Evolutionary conservation across 345 rosid genomes (phyloP).

Genomic region (Dovyalis caffra): DNA sequence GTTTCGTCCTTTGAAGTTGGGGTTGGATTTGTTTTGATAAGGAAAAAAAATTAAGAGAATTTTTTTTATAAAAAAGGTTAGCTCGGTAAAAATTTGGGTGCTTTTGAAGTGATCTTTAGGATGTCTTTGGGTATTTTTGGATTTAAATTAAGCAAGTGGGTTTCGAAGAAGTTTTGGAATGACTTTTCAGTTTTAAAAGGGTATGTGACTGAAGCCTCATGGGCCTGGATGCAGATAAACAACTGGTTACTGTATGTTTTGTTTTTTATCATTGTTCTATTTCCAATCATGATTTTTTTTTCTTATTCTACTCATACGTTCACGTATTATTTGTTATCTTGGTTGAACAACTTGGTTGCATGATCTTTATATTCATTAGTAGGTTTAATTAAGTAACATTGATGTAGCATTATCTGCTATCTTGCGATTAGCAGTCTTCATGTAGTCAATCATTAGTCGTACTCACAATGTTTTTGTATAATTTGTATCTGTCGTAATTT

Average conservation of each 20-base stretch:
- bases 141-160: neutral
- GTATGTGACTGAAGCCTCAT: neutral
- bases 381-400: neutral
- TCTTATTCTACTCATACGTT: neutral
- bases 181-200: neutral
- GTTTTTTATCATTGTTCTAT: neutral
- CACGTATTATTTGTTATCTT: neutral
- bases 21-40: neutral
- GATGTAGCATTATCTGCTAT: neutral
- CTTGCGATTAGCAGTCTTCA: neutral
- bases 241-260: neutral
- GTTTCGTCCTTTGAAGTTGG: neutral
- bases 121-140: neutral
- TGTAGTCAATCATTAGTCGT: neutral
- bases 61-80: neutral
- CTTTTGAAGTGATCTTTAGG: neutral
- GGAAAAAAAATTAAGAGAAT: neutral
- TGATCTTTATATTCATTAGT: neutral
- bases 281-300: neutral
- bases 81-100: neutral
- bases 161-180: neutral
- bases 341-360: neutral
- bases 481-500: neutral
- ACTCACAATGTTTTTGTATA: neutral
- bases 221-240: neutral